phyloP scores from a whole-genome alignment of 1,139 yeast species.

The Starmera stellimalicola region DNA sequence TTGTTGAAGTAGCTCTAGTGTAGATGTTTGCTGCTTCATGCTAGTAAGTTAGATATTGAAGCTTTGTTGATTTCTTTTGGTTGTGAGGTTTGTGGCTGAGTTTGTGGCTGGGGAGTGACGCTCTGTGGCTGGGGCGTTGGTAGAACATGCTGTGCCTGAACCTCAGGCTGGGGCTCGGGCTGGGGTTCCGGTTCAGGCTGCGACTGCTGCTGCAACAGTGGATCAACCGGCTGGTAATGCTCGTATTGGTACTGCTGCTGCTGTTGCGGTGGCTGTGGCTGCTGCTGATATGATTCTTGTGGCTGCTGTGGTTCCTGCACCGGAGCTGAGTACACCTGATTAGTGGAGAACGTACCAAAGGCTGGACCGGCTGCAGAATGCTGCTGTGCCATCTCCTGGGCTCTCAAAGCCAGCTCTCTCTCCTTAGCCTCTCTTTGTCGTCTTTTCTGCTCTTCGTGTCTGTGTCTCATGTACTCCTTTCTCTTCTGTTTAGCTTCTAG shows the following conservation, averaged over 20 bases:
- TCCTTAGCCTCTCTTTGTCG: slow-evolving; percentile 16
- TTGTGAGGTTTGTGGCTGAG: background rate
- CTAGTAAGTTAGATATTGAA: slow-evolving; percentile 5
- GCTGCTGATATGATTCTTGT: slow-evolving; percentile 1
- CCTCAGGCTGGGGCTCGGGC: too few species aligned
- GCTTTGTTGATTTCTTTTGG: background rate
- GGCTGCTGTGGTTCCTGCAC: background rate
- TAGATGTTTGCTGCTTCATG: slow-evolving; percentile 26
- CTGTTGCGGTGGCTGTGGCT: background rate
- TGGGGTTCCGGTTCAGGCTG: too few species aligned
- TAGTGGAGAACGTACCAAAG: background rate
- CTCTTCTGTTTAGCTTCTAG: slow-evolving; percentile 14
- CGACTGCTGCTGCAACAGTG: background rate
- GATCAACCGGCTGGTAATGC: background rate
- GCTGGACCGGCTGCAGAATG: background rate
- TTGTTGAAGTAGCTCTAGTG: slow-evolving; percentile 44
- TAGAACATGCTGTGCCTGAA: too few species aligned
- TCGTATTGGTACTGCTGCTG: slow-evolving; percentile 1
- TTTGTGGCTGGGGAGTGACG: too few species aligned
- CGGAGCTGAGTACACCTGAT: background rate
- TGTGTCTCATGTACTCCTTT: slow-evolving; percentile 12
- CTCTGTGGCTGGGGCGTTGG: too few species aligned
- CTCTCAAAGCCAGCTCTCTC: slow-evolving; percentile 12
- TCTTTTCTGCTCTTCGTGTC: slow-evolving; percentile 12
- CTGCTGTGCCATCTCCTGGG: slow-evolving; percentile 1